Conservation (phyloP, 306 rosid genomes). For the Vigna angularis region DNA sequence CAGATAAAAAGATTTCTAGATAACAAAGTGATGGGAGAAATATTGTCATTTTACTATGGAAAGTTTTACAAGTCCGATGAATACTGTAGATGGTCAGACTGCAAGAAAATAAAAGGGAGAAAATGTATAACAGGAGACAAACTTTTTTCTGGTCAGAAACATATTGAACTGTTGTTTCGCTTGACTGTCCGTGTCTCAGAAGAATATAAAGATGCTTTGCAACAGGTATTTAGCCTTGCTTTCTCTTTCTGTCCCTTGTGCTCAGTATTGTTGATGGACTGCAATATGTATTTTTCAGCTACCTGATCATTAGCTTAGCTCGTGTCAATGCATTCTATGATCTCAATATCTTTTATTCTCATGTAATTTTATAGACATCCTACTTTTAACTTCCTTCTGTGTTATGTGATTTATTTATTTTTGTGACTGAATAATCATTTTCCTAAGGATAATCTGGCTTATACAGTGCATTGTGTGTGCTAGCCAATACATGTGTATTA, state of each 20-base stretch:
- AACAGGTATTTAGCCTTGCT: constrained; percentile 60
- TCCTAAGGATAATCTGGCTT: background rate
- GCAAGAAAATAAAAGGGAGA: constrained; percentile 62
- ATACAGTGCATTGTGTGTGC: background rate
- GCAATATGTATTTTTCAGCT: constrained; percentile 22
- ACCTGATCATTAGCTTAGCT: constrained; percentile 31
- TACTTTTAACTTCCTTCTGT: background rate
- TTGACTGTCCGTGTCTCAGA: constrained; percentile 61
- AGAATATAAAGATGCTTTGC: constrained; percentile 56
- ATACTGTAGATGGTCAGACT: constrained; percentile 69
- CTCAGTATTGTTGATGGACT: constrained; percentile 31
- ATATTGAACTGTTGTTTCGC: constrained; percentile 71
- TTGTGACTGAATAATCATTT: constrained; percentile 1
- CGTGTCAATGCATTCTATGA: constrained; percentile 35
- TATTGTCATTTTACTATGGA: constrained; percentile 80
- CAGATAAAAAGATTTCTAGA: constrained; percentile 65
- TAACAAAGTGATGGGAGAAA: constrained; percentile 64
- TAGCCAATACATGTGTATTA: background rate
- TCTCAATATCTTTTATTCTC: constrained; percentile 23
- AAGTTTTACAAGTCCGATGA: constrained; percentile 69
- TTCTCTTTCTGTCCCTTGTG: constrained; percentile 16
- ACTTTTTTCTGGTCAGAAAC: constrained; percentile 72
- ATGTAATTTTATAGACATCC: background rate
- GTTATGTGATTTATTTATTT: background rate
- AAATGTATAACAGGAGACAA: constrained; percentile 64